These are phyloP conservation scores for Parsonsia alboflavescens DNA, from an alignment of 257 asterid genomes.

Conservation along the genomic window DNA sequence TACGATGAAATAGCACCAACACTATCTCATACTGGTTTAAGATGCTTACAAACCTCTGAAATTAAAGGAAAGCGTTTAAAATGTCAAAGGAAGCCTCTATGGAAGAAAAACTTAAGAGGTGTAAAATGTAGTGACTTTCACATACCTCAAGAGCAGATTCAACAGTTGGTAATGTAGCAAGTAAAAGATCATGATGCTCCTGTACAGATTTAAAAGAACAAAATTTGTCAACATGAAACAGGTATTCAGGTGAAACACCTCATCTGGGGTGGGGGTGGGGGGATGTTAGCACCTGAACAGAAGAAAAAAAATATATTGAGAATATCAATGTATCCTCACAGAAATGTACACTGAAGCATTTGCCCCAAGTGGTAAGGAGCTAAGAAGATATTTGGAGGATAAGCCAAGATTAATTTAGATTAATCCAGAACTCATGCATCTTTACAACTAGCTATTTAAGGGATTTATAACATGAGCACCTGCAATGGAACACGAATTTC, in stretches of 20 bases:
- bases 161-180: conserved; percentile 74
- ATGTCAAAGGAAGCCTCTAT: conserved; percentile 14
- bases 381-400: neutral
- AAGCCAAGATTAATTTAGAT: neutral
- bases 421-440: neutral
- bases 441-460: neutral
- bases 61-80: conserved; percentile 26
- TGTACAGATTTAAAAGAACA: conserved; percentile 31
- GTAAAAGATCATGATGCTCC: conserved; percentile 94
- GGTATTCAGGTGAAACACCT: neutral
- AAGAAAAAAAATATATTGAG: neutral
- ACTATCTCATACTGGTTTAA: conserved; percentile 78
- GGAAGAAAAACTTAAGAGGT: conserved; percentile 19
- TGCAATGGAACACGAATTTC: conserved; percentile 96
- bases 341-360: neutral
- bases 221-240: conserved; percentile 2
- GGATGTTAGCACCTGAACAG: too few species aligned
- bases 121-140: conserved; percentile 22
- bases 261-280: too few species aligned
- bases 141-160: conserved; percentile 89
- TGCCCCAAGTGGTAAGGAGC: neutral
- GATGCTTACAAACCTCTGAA: conserved; percentile 64
- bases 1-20: conserved; percentile 61
- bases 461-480: conserved; percentile 38
- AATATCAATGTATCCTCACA: neutral